Conservation (phyloP, 2,329 filamentous ascomycete genomes). For the Penicillium sp. region DNA sequence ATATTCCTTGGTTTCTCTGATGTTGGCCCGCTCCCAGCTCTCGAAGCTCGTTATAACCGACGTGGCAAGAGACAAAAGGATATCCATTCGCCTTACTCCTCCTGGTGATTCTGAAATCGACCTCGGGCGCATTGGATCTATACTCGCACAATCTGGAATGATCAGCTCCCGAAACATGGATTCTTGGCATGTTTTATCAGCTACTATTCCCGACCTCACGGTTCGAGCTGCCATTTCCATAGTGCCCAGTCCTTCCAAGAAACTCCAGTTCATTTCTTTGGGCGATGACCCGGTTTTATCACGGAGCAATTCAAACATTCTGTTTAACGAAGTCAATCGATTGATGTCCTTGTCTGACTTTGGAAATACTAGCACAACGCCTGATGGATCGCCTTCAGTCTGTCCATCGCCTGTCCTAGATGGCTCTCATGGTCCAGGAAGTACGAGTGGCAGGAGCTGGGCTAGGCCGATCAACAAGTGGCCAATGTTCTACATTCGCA, state of each 20-base stretch:
- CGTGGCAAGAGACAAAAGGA: constrained; percentile 34
- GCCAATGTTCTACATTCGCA: constrained; percentile 83
- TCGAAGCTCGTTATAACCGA: constrained; percentile 60
- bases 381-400: constrained; percentile 1
- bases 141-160: constrained; percentile 64
- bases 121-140: constrained; percentile 40
- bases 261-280: constrained; percentile 74
- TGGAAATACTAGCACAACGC: constrained; percentile 53
- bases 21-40: constrained; percentile 64
- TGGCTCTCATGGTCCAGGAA: constrained; percentile 27
- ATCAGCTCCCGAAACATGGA: constrained; percentile 50
- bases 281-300: constrained; percentile 63
- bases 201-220: constrained; percentile 57
- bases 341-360: constrained; percentile 75
- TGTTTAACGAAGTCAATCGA: constrained; percentile 75
- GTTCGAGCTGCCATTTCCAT: constrained; percentile 69
- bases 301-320: constrained; percentile 54
- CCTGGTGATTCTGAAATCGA: constrained; percentile 15
- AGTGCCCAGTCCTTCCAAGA: constrained; percentile 64
- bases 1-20: constrained; percentile 55
- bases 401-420: constrained; percentile 26
- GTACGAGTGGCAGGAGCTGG: constrained; percentile 48
- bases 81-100: constrained; percentile 28
- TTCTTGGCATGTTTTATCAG: constrained; percentile 68
- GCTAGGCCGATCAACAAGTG: constrained; percentile 71